phyloP scores from a whole-genome alignment of 1,284 basidiomycete species.

The Gymnopus androsaceus region DNA sequence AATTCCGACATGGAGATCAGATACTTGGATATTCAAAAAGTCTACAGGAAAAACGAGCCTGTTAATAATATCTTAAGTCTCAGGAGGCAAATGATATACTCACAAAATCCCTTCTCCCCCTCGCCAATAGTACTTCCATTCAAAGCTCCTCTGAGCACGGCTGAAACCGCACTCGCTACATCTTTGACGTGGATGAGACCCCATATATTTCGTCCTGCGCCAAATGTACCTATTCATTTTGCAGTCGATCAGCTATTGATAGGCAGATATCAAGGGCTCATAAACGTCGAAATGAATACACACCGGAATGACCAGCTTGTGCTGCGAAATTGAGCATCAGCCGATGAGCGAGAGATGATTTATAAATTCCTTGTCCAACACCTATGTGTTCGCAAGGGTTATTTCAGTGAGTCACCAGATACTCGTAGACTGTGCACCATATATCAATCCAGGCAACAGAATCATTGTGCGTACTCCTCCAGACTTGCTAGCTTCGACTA shows the following conservation, averaged over 20 bases:
- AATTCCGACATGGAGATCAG: not conserved
- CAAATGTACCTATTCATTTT: constrained; percentile 4
- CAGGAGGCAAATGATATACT: not conserved
- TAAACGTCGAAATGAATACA: not conserved
- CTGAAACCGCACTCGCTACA: constrained; percentile 2
- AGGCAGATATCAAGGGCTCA: not conserved
- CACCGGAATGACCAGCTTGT: constrained; percentile 6
- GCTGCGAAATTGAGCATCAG: not conserved
- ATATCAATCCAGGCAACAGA: constrained; percentile 9
- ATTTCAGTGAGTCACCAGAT: not conserved
- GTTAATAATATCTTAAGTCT: not conserved
- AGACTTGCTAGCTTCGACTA: constrained; percentile 1
- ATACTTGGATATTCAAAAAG: constrained; percentile 3
- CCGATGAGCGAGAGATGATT: constrained; percentile 5
- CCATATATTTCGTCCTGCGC: constrained; percentile 3
- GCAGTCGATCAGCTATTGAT: not conserved
- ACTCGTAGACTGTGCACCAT: constrained; percentile 8
- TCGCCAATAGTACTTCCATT: constrained; percentile 1
- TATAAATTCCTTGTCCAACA: constrained; percentile 6
- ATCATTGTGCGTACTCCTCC: constrained; percentile 10
- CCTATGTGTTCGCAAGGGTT: not conserved
- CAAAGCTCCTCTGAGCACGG: constrained; percentile 4
- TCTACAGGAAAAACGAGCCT: not conserved
- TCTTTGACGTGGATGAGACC: constrained; percentile 9
- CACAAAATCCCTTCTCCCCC: constrained; percentile 8